Base-by-base conservation (phyloP, 2,329 filamentous ascomycete genomes). In the Microsporum canis region DNA sequence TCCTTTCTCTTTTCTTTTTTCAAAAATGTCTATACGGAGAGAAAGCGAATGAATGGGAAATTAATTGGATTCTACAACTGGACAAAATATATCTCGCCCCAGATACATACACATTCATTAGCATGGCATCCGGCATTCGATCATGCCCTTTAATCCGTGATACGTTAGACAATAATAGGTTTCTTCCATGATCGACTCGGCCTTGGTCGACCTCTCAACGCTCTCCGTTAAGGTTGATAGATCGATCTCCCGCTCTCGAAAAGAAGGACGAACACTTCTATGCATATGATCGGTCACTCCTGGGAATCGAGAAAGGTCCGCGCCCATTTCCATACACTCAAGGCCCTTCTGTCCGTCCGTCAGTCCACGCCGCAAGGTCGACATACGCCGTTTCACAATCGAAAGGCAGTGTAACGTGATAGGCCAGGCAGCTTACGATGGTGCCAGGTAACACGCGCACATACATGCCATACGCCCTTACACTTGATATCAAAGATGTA, bases 401-500 rank as follows among this genome's bases (percentile, higher is more conserved):
- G 4, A 53, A 29, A 17, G 34, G 27, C 29, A 34, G 49, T 53
- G 49, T 53, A 53, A 53, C 49, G 29, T 53, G 49, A 53, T 34
- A 53, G 49, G 27, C 49, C 49, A 34, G 49, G 17, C 49, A 53
- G 27, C 31, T 31, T 31, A 23, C 49, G 31, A 53, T 34, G 49
- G 49, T 53, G 49, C 49, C 49, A 34, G 27, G 49, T 53, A 33
- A 31, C 49, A 53, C 49, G 49, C 49, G 49, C 49, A 53, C 49
- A 34, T 53, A 53, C 49, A 34, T 27, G 27, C 27, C 31, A 53
- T 23, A 33, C 49, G 12, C 29, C 27, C 49, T 53, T 14, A n/a
- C 5, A 6, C 49, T 53, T 8, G 47, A 12, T 41, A 41, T 41
- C 39, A 23, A n/a, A n/a, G 17, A n/a, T 43, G 17, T n/a, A 14